Evolutionary conservation across 1,284 basidiomycete species (phyloP).

Genomic region (Termitomyces sp.): DNA sequence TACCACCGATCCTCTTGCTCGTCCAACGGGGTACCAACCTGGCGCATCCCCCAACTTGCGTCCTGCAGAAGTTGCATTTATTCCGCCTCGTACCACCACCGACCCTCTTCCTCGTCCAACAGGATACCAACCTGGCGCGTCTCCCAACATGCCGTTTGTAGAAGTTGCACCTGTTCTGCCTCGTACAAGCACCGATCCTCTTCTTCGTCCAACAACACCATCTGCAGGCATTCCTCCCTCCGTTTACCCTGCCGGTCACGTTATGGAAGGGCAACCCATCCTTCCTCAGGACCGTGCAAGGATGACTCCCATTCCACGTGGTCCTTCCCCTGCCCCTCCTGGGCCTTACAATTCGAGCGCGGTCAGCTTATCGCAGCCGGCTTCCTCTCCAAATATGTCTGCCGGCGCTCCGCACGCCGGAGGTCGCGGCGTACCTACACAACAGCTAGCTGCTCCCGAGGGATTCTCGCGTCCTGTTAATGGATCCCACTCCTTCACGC

Average conservation of each 20-base stretch:
- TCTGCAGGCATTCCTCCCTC: slow-evolving; percentile 24
- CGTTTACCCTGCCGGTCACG: slow-evolving; percentile 51
- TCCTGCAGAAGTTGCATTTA: slow-evolving; percentile 26
- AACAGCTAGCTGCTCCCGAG: slow-evolving; percentile 57
- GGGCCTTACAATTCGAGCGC: slow-evolving; percentile 16
- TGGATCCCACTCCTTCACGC: slow-evolving; percentile 58
- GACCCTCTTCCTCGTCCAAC: slow-evolving; percentile 32
- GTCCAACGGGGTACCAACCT: slow-evolving; percentile 8
- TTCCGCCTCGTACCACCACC: slow-evolving; percentile 23
- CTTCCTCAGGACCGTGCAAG: slow-evolving; percentile 22
- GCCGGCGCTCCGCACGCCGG: slow-evolving; percentile 15
- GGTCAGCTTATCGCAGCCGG: slow-evolving; percentile 21
- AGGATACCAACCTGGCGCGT: slow-evolving; percentile 23
- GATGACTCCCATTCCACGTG: slow-evolving; percentile 27
- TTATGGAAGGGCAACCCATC: slow-evolving; percentile 47
- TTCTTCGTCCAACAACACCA: slow-evolving; percentile 35
- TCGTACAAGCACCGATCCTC: slow-evolving; percentile 23
- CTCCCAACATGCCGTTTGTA: slow-evolving; percentile 26
- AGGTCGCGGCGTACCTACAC: slow-evolving; percentile 26
- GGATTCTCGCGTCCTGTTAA: slow-evolving; percentile 68
- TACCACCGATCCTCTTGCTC: no score
- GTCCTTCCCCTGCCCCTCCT: slow-evolving; percentile 2
- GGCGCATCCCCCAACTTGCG: slow-evolving; percentile 25
- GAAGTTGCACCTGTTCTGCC: slow-evolving; percentile 27
- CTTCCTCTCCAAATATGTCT: slow-evolving; percentile 27